Conservation (phyloP, 2,329 filamentous ascomycete genomes). For the Colletotrichum phormii region DNA sequence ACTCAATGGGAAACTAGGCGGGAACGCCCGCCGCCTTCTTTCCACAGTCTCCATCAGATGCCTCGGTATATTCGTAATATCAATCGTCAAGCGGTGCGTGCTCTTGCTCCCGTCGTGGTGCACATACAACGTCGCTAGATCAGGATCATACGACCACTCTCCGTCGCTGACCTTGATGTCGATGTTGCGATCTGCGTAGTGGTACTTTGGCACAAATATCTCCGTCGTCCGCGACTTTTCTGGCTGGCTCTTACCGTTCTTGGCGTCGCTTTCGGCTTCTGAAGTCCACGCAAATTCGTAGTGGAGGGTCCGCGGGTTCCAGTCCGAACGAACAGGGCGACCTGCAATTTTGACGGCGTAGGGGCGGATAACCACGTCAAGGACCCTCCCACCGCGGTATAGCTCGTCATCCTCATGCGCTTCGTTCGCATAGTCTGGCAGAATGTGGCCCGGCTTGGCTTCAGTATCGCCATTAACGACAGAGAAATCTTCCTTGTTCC, state of each 20-base stretch:
- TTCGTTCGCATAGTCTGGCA: constrained; percentile 49
- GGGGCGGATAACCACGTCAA: constrained; percentile 54
- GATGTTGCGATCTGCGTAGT: constrained; percentile 47
- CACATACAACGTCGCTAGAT: constrained; percentile 46
- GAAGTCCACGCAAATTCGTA: constrained; percentile 49
- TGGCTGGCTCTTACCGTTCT: constrained; percentile 2
- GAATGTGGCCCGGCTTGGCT: constrained; percentile 40
- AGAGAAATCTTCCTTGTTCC: constrained; percentile 58
- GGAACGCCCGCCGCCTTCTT: constrained; percentile 24
- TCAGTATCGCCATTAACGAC: constrained; percentile 50
- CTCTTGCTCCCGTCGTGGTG: constrained; percentile 32
- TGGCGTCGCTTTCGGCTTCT: not conserved
- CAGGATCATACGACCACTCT: constrained; percentile 45
- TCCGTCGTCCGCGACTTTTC: constrained; percentile 48
- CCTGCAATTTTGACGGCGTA: constrained; percentile 55
- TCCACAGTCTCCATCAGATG: constrained; percentile 39
- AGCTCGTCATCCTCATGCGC: constrained; percentile 48
- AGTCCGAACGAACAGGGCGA: constrained; percentile 47
- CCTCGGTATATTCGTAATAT: constrained; percentile 40
- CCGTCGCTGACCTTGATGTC: constrained; percentile 43
- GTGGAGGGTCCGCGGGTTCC: constrained; percentile 47
- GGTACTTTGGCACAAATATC: constrained; percentile 52
- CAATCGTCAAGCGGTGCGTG: constrained; percentile 40
- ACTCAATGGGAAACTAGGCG: constrained; percentile 26
- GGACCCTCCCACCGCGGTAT: constrained; percentile 50